phyloP scores from a whole-genome alignment of 2,329 filamentous ascomycete genomes.

The Sclerotinia sclerotiorum region DNA sequence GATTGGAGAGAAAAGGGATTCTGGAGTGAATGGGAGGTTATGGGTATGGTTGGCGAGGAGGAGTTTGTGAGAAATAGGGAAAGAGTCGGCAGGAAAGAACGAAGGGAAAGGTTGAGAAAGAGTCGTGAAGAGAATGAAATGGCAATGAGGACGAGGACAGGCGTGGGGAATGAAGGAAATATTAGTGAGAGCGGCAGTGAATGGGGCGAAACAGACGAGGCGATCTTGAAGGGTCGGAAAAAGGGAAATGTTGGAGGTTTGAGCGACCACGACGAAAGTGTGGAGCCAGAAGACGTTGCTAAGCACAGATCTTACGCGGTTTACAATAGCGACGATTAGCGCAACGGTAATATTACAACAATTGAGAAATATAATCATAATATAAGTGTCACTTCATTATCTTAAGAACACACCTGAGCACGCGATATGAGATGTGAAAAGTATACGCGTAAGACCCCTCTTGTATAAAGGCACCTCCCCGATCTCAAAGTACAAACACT shows the following conservation, averaged over 20 bases:
- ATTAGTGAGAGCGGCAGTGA: conserved; percentile 16
- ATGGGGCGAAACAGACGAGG: conserved; percentile 18
- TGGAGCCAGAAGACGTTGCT: neutral
- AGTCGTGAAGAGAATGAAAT: neutral
- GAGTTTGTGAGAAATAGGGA: conserved; percentile 33
- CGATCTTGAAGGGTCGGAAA: neutral
- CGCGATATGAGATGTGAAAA: neutral
- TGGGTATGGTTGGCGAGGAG: conserved; percentile 30
- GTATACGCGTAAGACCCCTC: conserved; percentile 16
- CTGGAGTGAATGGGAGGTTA: conserved; percentile 39
- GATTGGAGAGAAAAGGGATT: conserved; percentile 38
- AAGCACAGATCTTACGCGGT: conserved; percentile 18
- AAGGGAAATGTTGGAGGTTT: neutral
- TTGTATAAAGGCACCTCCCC: conserved; percentile 6
- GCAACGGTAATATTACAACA: neutral
- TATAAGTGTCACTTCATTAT: conserved; percentile 21
- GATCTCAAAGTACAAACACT: conserved; percentile 18
- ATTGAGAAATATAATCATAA: conserved; percentile 7
- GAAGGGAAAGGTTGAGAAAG: conserved; percentile 9
- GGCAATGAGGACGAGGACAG: neutral
- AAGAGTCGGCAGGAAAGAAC: conserved; percentile 26
- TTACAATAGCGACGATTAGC: conserved; percentile 21
- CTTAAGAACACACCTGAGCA: conserved; percentile 21
- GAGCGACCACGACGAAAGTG: neutral
- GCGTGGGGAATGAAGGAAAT: neutral